These are phyloP conservation scores for Podosphaera aphanis DNA, from an alignment of 2,329 filamentous ascomycete genomes.

Conservation along the genomic window DNA sequence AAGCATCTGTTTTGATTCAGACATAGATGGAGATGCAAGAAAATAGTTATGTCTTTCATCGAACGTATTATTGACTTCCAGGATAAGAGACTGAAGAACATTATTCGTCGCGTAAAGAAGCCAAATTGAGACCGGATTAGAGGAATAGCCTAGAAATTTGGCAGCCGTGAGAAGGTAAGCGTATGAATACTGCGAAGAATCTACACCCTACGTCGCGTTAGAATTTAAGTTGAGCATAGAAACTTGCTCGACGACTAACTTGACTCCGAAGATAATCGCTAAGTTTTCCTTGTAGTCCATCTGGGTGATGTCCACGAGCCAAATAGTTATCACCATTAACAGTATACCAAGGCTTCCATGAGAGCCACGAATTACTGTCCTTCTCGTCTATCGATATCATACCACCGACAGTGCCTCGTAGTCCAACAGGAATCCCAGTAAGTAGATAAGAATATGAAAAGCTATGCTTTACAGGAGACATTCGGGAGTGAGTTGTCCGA, in stretches of 20 bases:
- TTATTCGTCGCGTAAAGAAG: conserved; percentile 42
- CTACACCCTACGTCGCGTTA: conserved; percentile 24
- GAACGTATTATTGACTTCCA: conserved; percentile 60
- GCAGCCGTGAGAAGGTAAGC: conserved; percentile 51
- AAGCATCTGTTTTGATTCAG: neutral
- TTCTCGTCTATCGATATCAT: conserved; percentile 26
- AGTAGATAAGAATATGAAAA: conserved; percentile 51
- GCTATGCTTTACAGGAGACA: conserved; percentile 43
- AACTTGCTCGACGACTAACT: conserved; percentile 20
- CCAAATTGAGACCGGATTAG: conserved; percentile 61
- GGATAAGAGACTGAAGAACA: conserved; percentile 36
- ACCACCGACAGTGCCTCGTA: conserved; percentile 28
- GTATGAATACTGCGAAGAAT: conserved; percentile 35
- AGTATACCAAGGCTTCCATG: conserved; percentile 25
- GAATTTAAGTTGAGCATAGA: neutral
- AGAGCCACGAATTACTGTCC: conserved; percentile 12
- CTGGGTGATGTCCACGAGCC: conserved; percentile 24
- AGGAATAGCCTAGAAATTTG: conserved; percentile 43
- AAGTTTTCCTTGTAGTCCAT: conserved; percentile 40
- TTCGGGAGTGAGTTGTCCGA: conserved; percentile 36
- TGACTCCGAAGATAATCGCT: conserved; percentile 31
- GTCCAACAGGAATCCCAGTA: conserved; percentile 43
- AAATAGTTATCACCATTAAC: conserved; percentile 39
- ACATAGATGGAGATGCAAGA: conserved; percentile 21
- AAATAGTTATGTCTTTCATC: conserved; percentile 46